Evolutionary conservation across 2,329 filamentous ascomycete genomes (phyloP).

Genomic region (Colletotrichum australisinense): DNA sequence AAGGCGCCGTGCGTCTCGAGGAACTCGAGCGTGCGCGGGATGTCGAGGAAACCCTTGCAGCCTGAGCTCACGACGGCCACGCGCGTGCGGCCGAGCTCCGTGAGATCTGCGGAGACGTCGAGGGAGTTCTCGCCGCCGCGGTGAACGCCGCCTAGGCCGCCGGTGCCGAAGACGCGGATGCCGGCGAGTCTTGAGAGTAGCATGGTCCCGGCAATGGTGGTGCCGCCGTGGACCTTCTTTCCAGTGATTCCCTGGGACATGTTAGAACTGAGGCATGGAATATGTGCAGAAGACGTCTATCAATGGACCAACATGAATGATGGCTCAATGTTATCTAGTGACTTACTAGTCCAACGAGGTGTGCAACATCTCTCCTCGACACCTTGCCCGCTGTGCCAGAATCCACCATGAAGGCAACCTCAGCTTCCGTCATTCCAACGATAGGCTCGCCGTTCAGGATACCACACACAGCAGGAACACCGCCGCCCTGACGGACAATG

Average conservation of each 20-base stretch:
- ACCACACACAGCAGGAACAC: constrained; percentile 90
- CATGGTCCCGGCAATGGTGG: constrained; percentile 95
- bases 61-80: constrained; percentile 91
- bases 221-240: constrained; percentile 83
- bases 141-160: constrained; percentile 94
- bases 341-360: constrained; percentile 80
- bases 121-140: constrained; percentile 86
- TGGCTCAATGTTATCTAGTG: neutral
- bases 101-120: constrained; percentile 96
- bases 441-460: constrained; percentile 85
- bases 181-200: constrained; percentile 86
- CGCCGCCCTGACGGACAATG: constrained; percentile 83
- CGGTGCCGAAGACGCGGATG: constrained; percentile 93
- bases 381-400: constrained; percentile 79
- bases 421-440: constrained; percentile 79
- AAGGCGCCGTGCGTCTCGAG: constrained; percentile 79
- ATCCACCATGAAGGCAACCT: constrained; percentile 79
- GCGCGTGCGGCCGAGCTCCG: constrained; percentile 89
- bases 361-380: constrained; percentile 87
- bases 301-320: neutral
- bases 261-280: neutral
- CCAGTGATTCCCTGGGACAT: constrained; percentile 68
- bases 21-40: constrained; percentile 86
- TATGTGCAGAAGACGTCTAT: neutral
- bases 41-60: constrained; percentile 96